Evolutionary conservation across 2,329 filamentous ascomycete species (phyloP).

Genomic region (Fusarium subtropicale): DNA sequence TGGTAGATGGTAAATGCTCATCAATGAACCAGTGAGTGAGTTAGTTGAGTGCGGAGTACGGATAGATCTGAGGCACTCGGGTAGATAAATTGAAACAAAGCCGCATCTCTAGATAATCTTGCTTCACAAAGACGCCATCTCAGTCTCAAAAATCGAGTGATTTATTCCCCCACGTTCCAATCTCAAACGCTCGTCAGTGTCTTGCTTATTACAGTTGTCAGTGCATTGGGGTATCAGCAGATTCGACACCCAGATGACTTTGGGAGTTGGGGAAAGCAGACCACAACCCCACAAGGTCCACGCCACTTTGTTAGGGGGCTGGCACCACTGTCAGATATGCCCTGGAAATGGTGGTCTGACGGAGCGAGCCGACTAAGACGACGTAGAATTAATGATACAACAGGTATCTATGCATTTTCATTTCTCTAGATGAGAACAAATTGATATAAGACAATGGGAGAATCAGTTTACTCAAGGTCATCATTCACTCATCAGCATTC

Average conservation of each 20-base stretch:
- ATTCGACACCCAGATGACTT: conserved; percentile 1
- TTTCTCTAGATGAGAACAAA: not conserved
- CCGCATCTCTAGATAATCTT: conserved; percentile 7
- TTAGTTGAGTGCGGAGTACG: not conserved
- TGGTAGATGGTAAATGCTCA: too few relatives aligned
- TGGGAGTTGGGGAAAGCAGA: not conserved
- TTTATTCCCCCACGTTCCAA: not conserved
- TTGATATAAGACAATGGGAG: conserved; percentile 28
- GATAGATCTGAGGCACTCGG: conserved; percentile 19
- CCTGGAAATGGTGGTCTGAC: conserved; percentile 29
- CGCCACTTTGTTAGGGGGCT: conserved; percentile 27
- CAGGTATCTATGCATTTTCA: not conserved
- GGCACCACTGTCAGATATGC: conserved; percentile 1
- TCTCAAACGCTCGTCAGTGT: conserved; percentile 7
- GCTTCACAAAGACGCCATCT: conserved; percentile 3
- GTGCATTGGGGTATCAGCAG: conserved; percentile 6
- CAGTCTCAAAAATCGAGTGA: not conserved
- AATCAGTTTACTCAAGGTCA: not conserved
- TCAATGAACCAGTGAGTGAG: not conserved
- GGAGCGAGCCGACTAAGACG: conserved; percentile 2
- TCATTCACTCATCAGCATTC: conserved; percentile 9
- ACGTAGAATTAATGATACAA: not conserved
- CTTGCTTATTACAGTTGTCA: not conserved
- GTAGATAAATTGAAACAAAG: conserved; percentile 3
- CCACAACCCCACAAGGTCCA: conserved; percentile 16